Evolutionary conservation across 2,329 filamentous ascomycete species (phyloP).

Genomic region (Emericellopsis atlantica): DNA sequence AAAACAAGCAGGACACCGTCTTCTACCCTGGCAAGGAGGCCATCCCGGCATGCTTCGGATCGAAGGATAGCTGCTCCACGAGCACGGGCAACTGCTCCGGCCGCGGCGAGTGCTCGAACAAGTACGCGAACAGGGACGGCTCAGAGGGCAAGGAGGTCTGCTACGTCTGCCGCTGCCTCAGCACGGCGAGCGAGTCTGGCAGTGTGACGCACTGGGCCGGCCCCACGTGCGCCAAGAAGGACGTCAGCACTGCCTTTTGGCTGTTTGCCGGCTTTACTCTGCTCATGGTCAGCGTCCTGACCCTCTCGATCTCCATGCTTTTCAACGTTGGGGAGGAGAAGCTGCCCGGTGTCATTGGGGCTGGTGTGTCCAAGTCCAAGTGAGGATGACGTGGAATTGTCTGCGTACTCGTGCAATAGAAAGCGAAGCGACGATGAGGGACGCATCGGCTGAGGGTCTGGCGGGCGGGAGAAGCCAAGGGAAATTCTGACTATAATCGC

Average conservation of each 20-base stretch:
- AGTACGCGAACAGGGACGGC: constrained; percentile 37
- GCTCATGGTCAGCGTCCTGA: constrained; percentile 53
- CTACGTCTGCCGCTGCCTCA: constrained; percentile 66
- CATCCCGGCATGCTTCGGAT: constrained; percentile 64
- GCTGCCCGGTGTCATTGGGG: constrained; percentile 89
- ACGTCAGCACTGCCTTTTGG: constrained; percentile 83
- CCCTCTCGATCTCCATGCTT: constrained; percentile 63
- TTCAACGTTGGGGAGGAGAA: constrained; percentile 77
- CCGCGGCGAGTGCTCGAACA: constrained; percentile 65
- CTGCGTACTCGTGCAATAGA: too few species aligned
- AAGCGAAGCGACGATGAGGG: too few species aligned
- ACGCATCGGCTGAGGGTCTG: too few species aligned
- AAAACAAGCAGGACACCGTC: constrained; percentile 15
- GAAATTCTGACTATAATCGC: too few species aligned
- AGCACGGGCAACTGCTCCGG: constrained; percentile 70
- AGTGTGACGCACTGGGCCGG: constrained; percentile 73
- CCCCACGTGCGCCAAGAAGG: constrained; percentile 77
- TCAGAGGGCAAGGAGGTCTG: constrained; percentile 36
- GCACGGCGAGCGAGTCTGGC: constrained; percentile 40
- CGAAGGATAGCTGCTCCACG: constrained; percentile 52
- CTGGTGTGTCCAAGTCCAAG: constrained; percentile 71
- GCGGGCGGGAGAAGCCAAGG: too few species aligned
- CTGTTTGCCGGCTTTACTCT: constrained; percentile 67
- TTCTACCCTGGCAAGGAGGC: constrained; percentile 22
- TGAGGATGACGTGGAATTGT: constrained; percentile 8